Evolutionary conservation across 495 filamentous ascomycete species (phyloP).

Genomic region (Pyronema domesticum): DNA sequence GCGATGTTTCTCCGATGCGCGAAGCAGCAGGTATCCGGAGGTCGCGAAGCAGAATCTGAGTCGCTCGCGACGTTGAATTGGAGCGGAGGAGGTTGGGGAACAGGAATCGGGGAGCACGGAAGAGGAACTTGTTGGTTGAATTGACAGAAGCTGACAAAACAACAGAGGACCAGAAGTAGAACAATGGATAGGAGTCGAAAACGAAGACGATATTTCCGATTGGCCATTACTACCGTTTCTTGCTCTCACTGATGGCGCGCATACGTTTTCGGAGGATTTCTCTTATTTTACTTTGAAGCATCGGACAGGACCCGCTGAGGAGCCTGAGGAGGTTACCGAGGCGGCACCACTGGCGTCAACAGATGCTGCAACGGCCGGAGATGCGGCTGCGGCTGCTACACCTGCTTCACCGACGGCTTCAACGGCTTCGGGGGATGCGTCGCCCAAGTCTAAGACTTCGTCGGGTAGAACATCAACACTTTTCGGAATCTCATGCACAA

Average conservation of each 20-base stretch:
- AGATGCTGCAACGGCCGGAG: constrained; percentile 31
- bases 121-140: not conserved
- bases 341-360: constrained; percentile 40
- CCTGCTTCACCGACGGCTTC: too few species aligned
- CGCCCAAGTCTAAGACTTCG: not conserved
- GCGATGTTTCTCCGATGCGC: too few species aligned
- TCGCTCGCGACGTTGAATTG: too few species aligned
- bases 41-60: too few species aligned
- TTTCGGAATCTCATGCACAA: constrained; percentile 89
- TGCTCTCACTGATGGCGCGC: constrained; percentile 91
- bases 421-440: constrained; percentile 6
- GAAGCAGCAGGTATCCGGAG: too few species aligned
- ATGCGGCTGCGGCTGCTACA: too few species aligned
- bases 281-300: constrained; percentile 79
- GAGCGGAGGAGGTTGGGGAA: too few species aligned
- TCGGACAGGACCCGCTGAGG: not conserved
- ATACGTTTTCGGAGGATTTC: constrained; percentile 86
- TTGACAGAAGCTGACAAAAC: not conserved
- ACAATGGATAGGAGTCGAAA: constrained; percentile 64
- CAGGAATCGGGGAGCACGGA: too few species aligned
- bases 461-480: constrained; percentile 44
- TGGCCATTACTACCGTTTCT: constrained; percentile 91
- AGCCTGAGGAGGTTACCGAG: not conserved
- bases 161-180: constrained; percentile 82
- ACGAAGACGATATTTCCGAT: constrained; percentile 68